Base-by-base conservation (phyloP, 495 filamentous ascomycete species). In the Astrothelium macrocarpum region DNA sequence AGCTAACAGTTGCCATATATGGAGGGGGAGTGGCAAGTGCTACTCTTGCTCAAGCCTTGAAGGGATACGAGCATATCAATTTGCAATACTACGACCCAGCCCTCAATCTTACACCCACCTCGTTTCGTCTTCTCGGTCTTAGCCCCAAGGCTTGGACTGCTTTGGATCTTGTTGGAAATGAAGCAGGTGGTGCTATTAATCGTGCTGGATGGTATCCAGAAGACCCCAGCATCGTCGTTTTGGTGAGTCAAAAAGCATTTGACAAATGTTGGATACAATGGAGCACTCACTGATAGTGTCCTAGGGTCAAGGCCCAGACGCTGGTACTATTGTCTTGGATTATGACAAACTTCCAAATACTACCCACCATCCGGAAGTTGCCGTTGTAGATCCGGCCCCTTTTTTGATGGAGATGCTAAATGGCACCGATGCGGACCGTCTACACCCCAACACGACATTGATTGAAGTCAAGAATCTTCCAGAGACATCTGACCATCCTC, bases 381-480 rank as follows among this genome's bases (percentile, higher is more conserved):
- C 59, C 26, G 59, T 61, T 2, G 59, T 61, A 2, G 59, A 61
- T 23, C 59, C 59, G 11, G 59, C 59, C 9, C 59, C 59, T 25
- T 61, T 61, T 16, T 32, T 61, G 32, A 61, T 61, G 59, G 31
- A 61, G 34, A 61, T 61, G 59, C 59, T 61, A 9, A 61, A 61
- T 34, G 59, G 59, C 1, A 61, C 59, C 2, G 59, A 61, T 9
- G 2, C 20, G 34, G 20, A 45, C 16, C 59, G 59, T 26, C 59
- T 61, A 1, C 59, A 61, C 16, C 32, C 59, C 31, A 61, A 61
- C 34, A 61, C 43, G 59, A 61, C 59, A n/a, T 31, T 61, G 59
- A 9, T 61, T 18, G 29, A 61, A 16, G 43, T 61, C 32, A 46
- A 61, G 32, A 42, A 11, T 25, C 59, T 45, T 28, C 11, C 9